Evolutionary conservation across 805 yeast species (phyloP).

Genomic region (Cyberlindnera mycetangii): DNA sequence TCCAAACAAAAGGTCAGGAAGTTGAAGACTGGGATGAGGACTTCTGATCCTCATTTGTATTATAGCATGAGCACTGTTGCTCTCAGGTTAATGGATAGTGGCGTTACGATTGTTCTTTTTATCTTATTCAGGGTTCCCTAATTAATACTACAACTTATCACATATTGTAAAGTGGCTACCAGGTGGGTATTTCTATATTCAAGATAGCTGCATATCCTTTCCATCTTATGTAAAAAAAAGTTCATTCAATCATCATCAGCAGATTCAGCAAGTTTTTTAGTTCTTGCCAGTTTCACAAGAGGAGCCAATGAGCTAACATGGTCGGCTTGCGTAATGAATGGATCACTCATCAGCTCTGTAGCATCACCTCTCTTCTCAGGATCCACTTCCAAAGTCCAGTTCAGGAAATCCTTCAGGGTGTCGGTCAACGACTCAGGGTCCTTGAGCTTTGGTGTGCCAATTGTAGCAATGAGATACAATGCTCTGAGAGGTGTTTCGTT

Average conservation of each 20-base stretch:
- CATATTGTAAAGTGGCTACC: too few species aligned
- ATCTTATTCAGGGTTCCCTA: too few species aligned
- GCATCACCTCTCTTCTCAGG: slow-evolving; percentile 88
- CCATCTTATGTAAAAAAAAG: neutral
- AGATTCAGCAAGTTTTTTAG: slow-evolving; percentile 51
- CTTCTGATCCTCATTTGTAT: neutral
- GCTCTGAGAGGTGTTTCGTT: slow-evolving; percentile 96
- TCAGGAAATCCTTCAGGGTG: slow-evolving; percentile 64
- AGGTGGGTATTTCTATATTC: neutral
- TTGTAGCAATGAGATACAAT: slow-evolving; percentile 88
- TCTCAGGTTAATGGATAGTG: too few species aligned
- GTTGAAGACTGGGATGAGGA: slow-evolving; percentile 24
- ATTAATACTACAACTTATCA: too few species aligned
- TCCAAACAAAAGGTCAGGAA: slow-evolving; percentile 48
- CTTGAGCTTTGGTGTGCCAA: slow-evolving; percentile 92
- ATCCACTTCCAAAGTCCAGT: slow-evolving; percentile 90
- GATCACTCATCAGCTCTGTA: slow-evolving; percentile 77
- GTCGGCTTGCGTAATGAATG: slow-evolving; percentile 64
- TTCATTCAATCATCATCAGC: slow-evolving; percentile 30
- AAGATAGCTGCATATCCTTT: neutral
- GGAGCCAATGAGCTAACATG: slow-evolving; percentile 64
- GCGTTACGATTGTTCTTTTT: too few species aligned
- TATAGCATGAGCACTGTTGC: neutral
- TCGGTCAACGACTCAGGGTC: slow-evolving; percentile 78
- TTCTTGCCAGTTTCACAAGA: slow-evolving; percentile 67